Base-by-base conservation (phyloP, 495 filamentous ascomycete species). In the Lepraria neglecta region DNA sequence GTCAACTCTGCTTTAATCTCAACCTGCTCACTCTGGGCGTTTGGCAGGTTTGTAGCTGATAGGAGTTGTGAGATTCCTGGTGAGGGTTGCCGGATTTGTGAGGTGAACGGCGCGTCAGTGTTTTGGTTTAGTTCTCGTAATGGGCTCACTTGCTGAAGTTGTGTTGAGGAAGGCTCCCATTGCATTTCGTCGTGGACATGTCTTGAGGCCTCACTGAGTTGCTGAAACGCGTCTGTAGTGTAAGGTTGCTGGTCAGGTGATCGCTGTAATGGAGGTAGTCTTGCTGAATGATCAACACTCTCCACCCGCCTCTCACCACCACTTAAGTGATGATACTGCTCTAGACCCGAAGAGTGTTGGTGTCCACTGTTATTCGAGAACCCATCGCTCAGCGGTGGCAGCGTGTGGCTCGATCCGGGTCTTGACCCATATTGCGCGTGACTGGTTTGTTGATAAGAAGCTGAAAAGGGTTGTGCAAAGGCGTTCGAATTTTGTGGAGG, bases 1-100 rank as follows among this genome's bases (percentile, higher is more conserved):
- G 24, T 53, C 21, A 64, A 24, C 30, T 69, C 67, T 27, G 65
- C 60, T 58, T 69, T 69, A 17, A 69, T 60, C 53, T 69, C 24
- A 24, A 62, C 50, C 27, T 69, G 67, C 46, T 67, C 65, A 45
- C 31, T 54, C 28, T 61, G 63, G 19, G 47, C 56, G 3, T 62
- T 40, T 50, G 60, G 63, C 33, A 63, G 10, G 15, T 55, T 46
- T 15, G n/a, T 24, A 30, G 40, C 40, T 30, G 51, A 53, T 7
- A 60, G 44, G 24, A 31, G 19, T 27, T 61, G 50, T 38, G 24
- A 11, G 9, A 53, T 52, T 31, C 14, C 61, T n/a, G 50, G 67
- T 54, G 62, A 62, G 4, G 67, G 56, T 47, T 62, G 58, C 19
- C 59, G 55, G 24, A 67, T 67, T 40, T 65, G 54, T 27, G 62